A percentile compares a stretch with the other conserved stretches of the same genome.
phyloP scores from a whole-genome alignment of 2,329 filamentous ascomycete genomes.

The Aspergillus thermomutatus region DNA sequence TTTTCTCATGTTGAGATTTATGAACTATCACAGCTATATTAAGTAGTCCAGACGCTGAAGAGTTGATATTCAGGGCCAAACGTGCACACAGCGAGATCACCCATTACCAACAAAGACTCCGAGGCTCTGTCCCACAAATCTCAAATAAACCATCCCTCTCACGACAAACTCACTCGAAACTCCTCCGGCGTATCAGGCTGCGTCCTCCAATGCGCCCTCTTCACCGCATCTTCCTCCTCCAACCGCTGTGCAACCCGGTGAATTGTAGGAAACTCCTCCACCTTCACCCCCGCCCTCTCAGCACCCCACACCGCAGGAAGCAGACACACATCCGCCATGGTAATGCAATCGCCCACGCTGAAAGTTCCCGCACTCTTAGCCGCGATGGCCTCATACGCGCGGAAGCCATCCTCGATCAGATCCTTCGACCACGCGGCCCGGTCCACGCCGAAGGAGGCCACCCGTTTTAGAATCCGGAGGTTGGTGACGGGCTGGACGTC shows the following conservation, averaged over 20 bases:
- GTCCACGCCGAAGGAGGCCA: constrained; percentile 45
- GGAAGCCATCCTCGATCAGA: constrained; percentile 52
- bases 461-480: constrained; percentile 49
- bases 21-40: background rate
- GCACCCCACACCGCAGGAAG: constrained; percentile 59
- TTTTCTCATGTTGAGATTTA: background rate
- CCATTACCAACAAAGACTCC: too few relatives aligned
- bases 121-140: too few relatives aligned
- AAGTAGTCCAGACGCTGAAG: background rate
- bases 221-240: constrained; percentile 50
- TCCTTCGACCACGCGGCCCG: constrained; percentile 51
- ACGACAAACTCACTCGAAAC: constrained; percentile 26
- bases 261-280: constrained; percentile 49
- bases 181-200: constrained; percentile 55
- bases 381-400: constrained; percentile 52
- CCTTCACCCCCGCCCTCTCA: constrained; percentile 52
- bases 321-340: constrained; percentile 57
- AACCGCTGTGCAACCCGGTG: constrained; percentile 46
- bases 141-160: background rate
- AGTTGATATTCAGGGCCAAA: too few relatives aligned
- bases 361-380: constrained; percentile 44
- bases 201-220: constrained; percentile 51
- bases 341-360: constrained; percentile 55
- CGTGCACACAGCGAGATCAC: too few relatives aligned
- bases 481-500: constrained; percentile 63